Conservation (phyloP, 31 red algal genomes). For the Odonthalia washingtoniensis region DNA sequence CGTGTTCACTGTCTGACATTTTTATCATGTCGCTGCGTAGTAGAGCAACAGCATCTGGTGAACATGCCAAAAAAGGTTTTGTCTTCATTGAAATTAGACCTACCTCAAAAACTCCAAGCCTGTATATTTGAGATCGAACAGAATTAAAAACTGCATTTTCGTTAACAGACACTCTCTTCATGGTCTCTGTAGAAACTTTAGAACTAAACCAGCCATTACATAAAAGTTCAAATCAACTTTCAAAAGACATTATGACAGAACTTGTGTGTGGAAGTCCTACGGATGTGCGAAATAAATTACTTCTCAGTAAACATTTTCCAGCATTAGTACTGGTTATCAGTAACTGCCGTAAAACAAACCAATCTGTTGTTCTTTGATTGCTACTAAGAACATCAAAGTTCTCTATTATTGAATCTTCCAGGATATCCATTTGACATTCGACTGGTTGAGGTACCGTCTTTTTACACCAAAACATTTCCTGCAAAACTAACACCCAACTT, state of each 20-base stretch:
- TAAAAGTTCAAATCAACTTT: not conserved
- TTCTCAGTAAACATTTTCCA: not conserved
- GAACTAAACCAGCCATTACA: slow-evolving; percentile 1
- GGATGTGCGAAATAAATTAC: not conserved
- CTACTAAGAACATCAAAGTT: slow-evolving; percentile 5
- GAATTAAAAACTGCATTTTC: not conserved
- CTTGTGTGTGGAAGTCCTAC: not conserved
- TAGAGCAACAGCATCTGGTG: slow-evolving; percentile 22
- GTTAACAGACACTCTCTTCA: slow-evolving; percentile 9
- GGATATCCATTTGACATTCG: too few species aligned
- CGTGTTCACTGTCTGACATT: not conserved
- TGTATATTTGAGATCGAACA: not conserved
- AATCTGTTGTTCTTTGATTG: not conserved
- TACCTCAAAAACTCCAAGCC: slow-evolving; percentile 24
- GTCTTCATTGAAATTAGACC: not conserved
- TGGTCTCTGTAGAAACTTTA: slow-evolving; percentile 25
- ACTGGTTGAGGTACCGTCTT: too few species aligned
- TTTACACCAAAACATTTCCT: too few species aligned
- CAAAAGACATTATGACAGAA: not conserved
- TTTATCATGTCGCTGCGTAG: too few species aligned
- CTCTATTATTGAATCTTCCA: too few species aligned
- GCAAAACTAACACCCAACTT: too few species aligned
- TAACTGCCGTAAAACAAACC: slow-evolving; percentile 10
- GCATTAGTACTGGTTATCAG: slow-evolving; percentile 4
- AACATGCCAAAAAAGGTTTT: not conserved